Base-by-base conservation (phyloP, 371 early-diverging fungal genomes). In the Vavraia culicis region DNA sequence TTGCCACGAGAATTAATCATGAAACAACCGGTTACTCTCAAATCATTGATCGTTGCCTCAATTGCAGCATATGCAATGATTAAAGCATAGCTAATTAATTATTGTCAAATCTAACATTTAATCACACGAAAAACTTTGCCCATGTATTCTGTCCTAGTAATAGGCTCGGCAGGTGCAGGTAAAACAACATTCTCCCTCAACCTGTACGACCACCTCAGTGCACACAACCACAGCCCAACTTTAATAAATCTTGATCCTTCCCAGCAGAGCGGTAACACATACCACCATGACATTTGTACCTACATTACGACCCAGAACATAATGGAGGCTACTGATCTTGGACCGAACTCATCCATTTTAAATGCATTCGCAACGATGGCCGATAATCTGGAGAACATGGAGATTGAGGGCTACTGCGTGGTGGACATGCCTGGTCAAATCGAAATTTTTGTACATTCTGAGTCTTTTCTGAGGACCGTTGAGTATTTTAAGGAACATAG, bases 321-420 rank as follows among this genome's bases (percentile, higher is more conserved):
- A n/a, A 56, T 56, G 56, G 56, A 56, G 33, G 56, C 38, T 39
- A 52, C 56, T 18, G 56, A 56, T 23, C 52, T 56, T 56, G 56
- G 56, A 36, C 56, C 56, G 14, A 56, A 56, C 27, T 49, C 51
- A 3, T 49, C 44, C 15, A 27, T 56, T 9, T 39, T 56, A 38
- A 52, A 49, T 13, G 56, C 51, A 4, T 4, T 56, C 19, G 56
- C 49, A 32, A 52, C 56, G 8, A 36, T 56, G 5, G 18, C 56
- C 11, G 56, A 56, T 21, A 36, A 56, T 39, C 19, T 56, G 19
- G 56, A 56, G 22, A 40, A 50, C 19, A 38, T 56, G 52, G 56
- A 56, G 11, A 49, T 48, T 13, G 52, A 52, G 10, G 41, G 10
- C 4, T 54, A 50, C 36, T 23, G 49, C 5, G 45, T 56, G 14